Percentiles rank a stretch among this genome's conserved stretches.
These are phyloP conservation scores for Aureoboletus auriporus DNA, from an alignment of 768 basidiomycete species.

Conservation along the genomic window DNA sequence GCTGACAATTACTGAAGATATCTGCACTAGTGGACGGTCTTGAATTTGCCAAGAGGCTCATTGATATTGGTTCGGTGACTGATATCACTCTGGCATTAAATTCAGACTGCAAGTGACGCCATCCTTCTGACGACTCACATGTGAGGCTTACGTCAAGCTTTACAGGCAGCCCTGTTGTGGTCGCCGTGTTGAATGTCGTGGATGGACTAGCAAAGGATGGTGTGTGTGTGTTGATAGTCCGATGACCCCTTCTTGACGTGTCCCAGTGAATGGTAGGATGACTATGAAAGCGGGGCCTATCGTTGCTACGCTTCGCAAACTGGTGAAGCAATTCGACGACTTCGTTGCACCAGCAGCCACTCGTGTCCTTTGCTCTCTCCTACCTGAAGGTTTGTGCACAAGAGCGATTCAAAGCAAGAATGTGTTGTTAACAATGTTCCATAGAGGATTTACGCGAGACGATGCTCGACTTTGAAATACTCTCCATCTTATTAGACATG, in stretches of 20 bases:
- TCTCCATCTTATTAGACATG: slow-evolving; percentile 17
- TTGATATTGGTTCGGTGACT: slow-evolving; percentile 13
- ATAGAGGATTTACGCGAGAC: slow-evolving; percentile 17
- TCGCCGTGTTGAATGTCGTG: slow-evolving; percentile 20
- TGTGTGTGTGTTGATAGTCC: not conserved
- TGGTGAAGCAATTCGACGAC: slow-evolving; percentile 22
- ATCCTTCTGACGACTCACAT: not conserved
- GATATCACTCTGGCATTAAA: slow-evolving; percentile 16
- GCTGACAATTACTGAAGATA: not conserved
- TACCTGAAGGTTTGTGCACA: slow-evolving; percentile 16
- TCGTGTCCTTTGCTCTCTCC: slow-evolving; percentile 22
- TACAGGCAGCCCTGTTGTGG: slow-evolving; percentile 19
- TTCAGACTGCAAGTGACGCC: slow-evolving; percentile 11
- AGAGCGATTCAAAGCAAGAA: not conserved
- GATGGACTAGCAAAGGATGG: slow-evolving; percentile 13
- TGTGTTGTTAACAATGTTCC: not conserved
- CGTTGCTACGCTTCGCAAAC: slow-evolving; percentile 14
- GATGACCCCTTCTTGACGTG: not conserved
- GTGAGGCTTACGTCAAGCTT: not conserved
- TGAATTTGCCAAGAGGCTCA: slow-evolving; percentile 8
- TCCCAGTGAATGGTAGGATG: slow-evolving; percentile 4
- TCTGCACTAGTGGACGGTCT: slow-evolving; percentile 9
- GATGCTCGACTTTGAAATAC: slow-evolving; percentile 14
- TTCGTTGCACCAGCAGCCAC: slow-evolving; percentile 27
- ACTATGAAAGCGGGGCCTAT: slow-evolving; percentile 5